These are phyloP conservation scores for Sideroxylon spinosum DNA, from an alignment of 179 eudicot genomes.

Conservation along the genomic window DNA sequence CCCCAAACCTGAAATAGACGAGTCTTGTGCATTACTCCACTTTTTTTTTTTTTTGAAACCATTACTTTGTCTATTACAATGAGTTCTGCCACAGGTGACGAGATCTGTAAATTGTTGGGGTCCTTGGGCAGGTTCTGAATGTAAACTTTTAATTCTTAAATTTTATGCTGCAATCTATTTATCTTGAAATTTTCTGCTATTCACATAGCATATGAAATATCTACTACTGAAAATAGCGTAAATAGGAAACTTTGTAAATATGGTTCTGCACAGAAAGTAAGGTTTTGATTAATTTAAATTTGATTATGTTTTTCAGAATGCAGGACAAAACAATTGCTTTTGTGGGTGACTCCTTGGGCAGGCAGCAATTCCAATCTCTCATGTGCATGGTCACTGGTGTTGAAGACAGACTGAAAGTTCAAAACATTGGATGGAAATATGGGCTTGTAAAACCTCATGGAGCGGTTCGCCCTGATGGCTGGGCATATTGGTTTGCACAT, in stretches of 20 bases:
- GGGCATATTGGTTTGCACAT: conserved; percentile 65
- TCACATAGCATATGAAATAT: too few relatives aligned
- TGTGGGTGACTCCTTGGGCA: conserved; percentile 81
- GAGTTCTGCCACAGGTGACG: not conserved
- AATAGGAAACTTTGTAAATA: not conserved
- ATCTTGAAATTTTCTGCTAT: not conserved
- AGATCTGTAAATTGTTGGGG: not conserved
- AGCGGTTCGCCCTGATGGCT: conserved; percentile 69
- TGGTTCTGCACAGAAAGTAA: not conserved
- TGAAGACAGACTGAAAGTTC: conserved; percentile 48
- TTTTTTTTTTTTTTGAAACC: not conserved
- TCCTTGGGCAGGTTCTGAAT: conserved; percentile 2
- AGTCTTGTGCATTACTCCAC: too few relatives aligned
- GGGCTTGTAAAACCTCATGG: conserved; percentile 53
- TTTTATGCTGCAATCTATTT: not conserved
- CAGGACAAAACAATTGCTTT: conserved; percentile 86
- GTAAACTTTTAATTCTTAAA: not conserved
- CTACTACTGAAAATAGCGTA: too few relatives aligned
- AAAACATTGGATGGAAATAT: conserved; percentile 52
- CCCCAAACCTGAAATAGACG: too few relatives aligned
- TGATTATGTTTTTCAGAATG: conserved; percentile 45
- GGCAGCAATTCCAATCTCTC: conserved; percentile 86
- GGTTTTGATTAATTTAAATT: not conserved
- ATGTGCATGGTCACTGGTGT: conserved; percentile 92
- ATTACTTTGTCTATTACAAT: not conserved